Evolutionary conservation across 257 asterid genomes (phyloP).

Genomic region (Plectranthus barbatus): DNA sequence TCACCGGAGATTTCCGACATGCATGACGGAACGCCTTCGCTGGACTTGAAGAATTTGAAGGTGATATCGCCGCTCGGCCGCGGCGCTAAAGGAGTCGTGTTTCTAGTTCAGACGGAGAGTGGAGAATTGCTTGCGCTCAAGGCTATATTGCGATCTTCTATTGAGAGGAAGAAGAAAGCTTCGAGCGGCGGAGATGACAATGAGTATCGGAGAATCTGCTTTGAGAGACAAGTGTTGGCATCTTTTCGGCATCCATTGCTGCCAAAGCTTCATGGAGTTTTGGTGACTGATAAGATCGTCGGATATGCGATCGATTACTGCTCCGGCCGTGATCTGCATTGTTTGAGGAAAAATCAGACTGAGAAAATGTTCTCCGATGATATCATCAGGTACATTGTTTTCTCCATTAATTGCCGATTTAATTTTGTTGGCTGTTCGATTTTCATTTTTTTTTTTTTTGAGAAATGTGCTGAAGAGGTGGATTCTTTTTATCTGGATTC

Average conservation of each 20-base stretch:
- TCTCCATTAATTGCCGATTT: neutral
- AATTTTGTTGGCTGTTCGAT: too few species aligned
- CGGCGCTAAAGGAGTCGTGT: too few species aligned
- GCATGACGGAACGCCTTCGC: constrained; percentile 25
- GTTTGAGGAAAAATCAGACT: too few species aligned
- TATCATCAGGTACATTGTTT: constrained; percentile 50
- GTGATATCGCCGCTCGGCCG: constrained; percentile 76
- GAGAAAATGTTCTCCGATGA: constrained; percentile 96
- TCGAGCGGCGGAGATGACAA: neutral
- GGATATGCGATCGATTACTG: too few species aligned
- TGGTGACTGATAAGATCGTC: too few species aligned
- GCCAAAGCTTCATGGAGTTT: constrained; percentile 81
- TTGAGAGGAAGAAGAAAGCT: constrained; percentile 44
- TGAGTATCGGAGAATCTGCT: constrained; percentile 48
- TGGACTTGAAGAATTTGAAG: constrained; percentile 43
- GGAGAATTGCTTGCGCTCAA: too few species aligned
- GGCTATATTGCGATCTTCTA: constrained; percentile 46
- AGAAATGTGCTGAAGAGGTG: neutral
- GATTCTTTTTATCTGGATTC: neutral
- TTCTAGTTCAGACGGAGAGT: too few species aligned
- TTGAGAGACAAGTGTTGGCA: constrained; percentile 56
- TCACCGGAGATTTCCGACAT: constrained; percentile 20
- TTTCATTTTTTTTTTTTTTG: too few species aligned
- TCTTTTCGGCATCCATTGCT: constrained; percentile 62
- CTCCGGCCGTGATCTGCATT: too few species aligned